These are phyloP conservation scores for Cicer bijugum DNA, from an alignment of 306 rosid species.

Conservation along the genomic window DNA sequence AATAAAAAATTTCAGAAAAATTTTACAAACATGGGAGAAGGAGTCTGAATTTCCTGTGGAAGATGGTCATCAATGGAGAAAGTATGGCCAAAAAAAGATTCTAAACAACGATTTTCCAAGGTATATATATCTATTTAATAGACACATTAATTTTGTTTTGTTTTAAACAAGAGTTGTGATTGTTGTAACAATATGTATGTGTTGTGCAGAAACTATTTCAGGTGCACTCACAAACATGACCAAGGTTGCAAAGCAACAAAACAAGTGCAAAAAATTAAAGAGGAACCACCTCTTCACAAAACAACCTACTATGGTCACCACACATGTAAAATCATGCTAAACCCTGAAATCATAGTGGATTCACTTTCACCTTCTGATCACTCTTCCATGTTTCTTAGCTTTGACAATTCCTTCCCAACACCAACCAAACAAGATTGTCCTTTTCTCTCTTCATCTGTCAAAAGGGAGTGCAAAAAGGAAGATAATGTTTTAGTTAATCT, in stretches of 20 bases:
- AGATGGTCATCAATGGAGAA: slow-evolving; percentile 82
- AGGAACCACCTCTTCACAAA: slow-evolving; percentile 52
- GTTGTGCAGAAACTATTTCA: slow-evolving; percentile 62
- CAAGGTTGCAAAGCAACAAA: slow-evolving; percentile 74
- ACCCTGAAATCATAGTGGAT: slow-evolving; percentile 58
- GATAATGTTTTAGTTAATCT: not conserved
- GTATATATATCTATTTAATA: slow-evolving; percentile 28
- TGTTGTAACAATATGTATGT: not conserved
- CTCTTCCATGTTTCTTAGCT: slow-evolving; percentile 51
- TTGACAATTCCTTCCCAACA: slow-evolving; percentile 47
- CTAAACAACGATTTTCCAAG: slow-evolving; percentile 52
- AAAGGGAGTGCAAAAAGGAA: slow-evolving; percentile 39
- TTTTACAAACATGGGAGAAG: slow-evolving; percentile 47
- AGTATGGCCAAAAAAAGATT: slow-evolving; percentile 74
- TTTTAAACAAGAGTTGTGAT: no score
- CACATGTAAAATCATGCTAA: slow-evolving; percentile 52
- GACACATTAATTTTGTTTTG: no score
- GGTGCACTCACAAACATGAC: slow-evolving; percentile 78
- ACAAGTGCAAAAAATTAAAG: slow-evolving; percentile 70
- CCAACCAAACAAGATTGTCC: slow-evolving; percentile 32
- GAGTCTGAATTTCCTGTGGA: slow-evolving; percentile 47
- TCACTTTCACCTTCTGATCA: slow-evolving; percentile 29
- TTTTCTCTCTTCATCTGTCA: slow-evolving; percentile 28
- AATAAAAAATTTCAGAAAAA: slow-evolving; percentile 53
- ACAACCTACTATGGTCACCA: slow-evolving; percentile 66